Percentiles rank a stretch among this genome's conserved stretches.
These are phyloP conservation scores for Fusarium torreyae DNA, from an alignment of 2,329 filamentous ascomycete genomes.

Conservation along the genomic window DNA sequence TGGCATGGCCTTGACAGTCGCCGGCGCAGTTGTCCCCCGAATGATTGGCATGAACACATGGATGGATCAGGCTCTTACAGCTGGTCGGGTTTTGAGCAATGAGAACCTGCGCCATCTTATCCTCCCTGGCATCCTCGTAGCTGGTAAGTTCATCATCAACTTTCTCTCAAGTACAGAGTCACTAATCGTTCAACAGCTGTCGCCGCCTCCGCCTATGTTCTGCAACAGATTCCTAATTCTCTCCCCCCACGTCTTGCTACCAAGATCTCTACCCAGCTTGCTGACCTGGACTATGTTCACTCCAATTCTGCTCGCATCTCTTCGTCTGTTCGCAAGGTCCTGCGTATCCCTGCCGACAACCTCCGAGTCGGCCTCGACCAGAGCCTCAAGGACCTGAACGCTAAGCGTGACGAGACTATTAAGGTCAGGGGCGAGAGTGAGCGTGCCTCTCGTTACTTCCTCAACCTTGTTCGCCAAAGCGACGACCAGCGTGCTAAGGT, in stretches of 20 bases:
- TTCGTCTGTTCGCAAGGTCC: constrained; percentile 86
- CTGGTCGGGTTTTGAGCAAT: constrained; percentile 83
- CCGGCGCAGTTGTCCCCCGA: constrained; percentile 85
- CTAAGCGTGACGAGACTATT: constrained; percentile 84
- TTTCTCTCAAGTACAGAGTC: not conserved
- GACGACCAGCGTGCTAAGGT: constrained; percentile 66
- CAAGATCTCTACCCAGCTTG: constrained; percentile 87
- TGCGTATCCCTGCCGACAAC: constrained; percentile 89
- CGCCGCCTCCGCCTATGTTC: constrained; percentile 82
- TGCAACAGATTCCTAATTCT: constrained; percentile 90
- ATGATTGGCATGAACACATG: constrained; percentile 88
- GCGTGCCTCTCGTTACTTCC: constrained; percentile 90
- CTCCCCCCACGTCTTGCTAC: constrained; percentile 86
- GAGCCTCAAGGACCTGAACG: constrained; percentile 85
- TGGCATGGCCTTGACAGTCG: constrained; percentile 93
- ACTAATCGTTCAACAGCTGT: constrained; percentile 67
- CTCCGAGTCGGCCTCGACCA: constrained; percentile 87
- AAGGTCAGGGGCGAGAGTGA: constrained; percentile 89
- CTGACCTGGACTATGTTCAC: constrained; percentile 92
- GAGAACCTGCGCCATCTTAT: constrained; percentile 86
- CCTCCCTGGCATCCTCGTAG: constrained; percentile 82
- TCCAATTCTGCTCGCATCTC: constrained; percentile 88
- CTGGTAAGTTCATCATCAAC: constrained; percentile 72
- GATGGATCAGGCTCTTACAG: constrained; percentile 89
- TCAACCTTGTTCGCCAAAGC: constrained; percentile 81